phyloP scores from a whole-genome alignment of 139 green algal species.

The Volvox reticuliferus region DNA sequence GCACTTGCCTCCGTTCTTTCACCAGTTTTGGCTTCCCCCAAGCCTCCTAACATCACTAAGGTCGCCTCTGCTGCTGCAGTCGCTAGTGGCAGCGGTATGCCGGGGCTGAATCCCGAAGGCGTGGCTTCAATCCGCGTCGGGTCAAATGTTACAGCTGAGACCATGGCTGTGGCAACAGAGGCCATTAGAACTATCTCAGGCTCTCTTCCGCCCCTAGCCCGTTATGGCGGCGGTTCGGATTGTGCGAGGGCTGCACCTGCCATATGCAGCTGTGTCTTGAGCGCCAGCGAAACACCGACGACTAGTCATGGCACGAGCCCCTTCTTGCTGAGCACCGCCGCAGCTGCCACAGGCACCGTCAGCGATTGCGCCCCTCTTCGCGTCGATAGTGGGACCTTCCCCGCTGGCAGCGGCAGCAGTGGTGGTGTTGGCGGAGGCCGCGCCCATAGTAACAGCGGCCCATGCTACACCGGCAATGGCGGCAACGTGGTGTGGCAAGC shows the following conservation, averaged over 20 bases:
- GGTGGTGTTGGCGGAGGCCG: not conserved
- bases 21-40: not conserved
- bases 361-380: not conserved
- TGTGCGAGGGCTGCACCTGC: not conserved
- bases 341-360: not conserved
- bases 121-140: too few relatives aligned
- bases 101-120: too few relatives aligned
- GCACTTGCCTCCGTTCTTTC: not conserved
- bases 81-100: too few relatives aligned
- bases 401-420: not conserved
- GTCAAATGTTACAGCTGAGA: too few relatives aligned
- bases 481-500: too few relatives aligned
- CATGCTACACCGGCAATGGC: not conserved
- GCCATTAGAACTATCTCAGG: not conserved
- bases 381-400: not conserved
- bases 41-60: too few relatives aligned
- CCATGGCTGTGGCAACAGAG: too few relatives aligned
- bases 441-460: not conserved
- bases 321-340: not conserved
- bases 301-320: not conserved
- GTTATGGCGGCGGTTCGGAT: not conserved
- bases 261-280: not conserved
- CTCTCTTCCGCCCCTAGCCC: not conserved
- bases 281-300: not conserved
- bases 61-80: too few relatives aligned